Conservation (phyloP, 78 protist genomes). For the Dictyostelium purpureum region DNA sequence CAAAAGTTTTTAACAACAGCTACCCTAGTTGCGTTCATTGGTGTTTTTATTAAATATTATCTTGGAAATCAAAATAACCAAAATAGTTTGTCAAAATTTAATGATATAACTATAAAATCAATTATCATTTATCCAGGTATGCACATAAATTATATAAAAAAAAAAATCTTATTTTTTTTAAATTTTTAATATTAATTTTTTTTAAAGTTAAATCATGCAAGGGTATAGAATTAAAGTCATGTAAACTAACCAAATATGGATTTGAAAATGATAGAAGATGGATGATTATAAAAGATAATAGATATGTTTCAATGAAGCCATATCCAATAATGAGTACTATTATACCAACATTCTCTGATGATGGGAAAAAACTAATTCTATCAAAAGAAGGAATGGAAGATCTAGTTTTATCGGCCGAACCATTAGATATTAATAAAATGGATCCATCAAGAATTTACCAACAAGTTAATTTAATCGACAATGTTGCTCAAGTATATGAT, state of each 20-base stretch:
- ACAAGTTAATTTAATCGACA: background rate
- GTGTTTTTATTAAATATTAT: too few species aligned
- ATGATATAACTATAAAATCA: too few species aligned
- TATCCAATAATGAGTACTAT: constrained; percentile 7
- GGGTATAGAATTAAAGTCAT: constrained; percentile 52
- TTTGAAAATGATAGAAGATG: constrained; percentile 70
- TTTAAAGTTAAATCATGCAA: constrained; percentile 50
- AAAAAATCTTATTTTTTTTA: background rate
- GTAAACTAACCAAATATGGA: constrained; percentile 17
- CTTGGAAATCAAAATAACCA: too few species aligned
- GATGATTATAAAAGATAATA: constrained; percentile 31
- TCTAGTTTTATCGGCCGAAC: background rate
- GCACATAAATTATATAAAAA: too few species aligned
- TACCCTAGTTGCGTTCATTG: too few species aligned
- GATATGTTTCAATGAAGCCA: constrained; percentile 19
- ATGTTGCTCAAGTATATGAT: background rate
- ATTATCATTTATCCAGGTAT: too few species aligned
- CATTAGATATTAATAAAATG: background rate
- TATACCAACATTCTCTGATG: background rate
- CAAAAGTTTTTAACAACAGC: too few species aligned
- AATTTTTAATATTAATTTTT: background rate
- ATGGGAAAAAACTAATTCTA: background rate
- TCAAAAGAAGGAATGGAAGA: background rate
- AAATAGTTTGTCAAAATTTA: too few species aligned
- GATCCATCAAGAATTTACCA: background rate